Conservation (phyloP, 768 basidiomycete species). For the Pisolithus tinctorius region DNA sequence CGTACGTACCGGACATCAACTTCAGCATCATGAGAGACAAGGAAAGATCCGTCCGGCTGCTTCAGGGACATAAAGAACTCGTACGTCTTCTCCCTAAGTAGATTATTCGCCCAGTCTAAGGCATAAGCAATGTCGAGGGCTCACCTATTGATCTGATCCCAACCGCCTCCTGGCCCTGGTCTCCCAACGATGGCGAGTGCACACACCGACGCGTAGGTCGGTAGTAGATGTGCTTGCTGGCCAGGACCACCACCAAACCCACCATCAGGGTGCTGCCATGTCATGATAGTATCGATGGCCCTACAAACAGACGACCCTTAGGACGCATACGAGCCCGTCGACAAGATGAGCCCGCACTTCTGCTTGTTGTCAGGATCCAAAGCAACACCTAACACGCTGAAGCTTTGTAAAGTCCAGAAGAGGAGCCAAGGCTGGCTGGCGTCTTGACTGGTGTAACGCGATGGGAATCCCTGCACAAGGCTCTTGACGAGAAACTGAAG, state of each 20-base stretch:
- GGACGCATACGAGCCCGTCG: background rate
- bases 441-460: constrained; percentile 76
- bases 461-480: constrained; percentile 74
- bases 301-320: constrained; percentile 31
- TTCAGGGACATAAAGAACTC: constrained; percentile 89
- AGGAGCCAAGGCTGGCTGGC: constrained; percentile 94
- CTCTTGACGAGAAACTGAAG: constrained; percentile 69
- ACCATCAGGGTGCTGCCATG: constrained; percentile 79
- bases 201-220: constrained; percentile 86
- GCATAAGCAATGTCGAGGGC: constrained; percentile 8
- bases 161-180: constrained; percentile 68
- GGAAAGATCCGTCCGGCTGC: constrained; percentile 87
- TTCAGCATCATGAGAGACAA: constrained; percentile 82
- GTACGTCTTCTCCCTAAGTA: constrained; percentile 66
- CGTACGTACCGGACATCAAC: constrained; percentile 80
- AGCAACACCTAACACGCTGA: constrained; percentile 70
- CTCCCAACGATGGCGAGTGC: constrained; percentile 76
- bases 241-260: constrained; percentile 92
- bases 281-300: constrained; percentile 71
- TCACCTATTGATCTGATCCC: constrained; percentile 82
- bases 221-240: constrained; percentile 80
- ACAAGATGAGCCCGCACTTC: constrained; percentile 40
- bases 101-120: background rate
- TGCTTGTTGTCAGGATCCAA: constrained; percentile 75
- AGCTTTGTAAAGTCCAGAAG: constrained; percentile 87